Conservation (phyloP, 805 yeast genomes). For the Vanderwaltozyma yarrowii region DNA sequence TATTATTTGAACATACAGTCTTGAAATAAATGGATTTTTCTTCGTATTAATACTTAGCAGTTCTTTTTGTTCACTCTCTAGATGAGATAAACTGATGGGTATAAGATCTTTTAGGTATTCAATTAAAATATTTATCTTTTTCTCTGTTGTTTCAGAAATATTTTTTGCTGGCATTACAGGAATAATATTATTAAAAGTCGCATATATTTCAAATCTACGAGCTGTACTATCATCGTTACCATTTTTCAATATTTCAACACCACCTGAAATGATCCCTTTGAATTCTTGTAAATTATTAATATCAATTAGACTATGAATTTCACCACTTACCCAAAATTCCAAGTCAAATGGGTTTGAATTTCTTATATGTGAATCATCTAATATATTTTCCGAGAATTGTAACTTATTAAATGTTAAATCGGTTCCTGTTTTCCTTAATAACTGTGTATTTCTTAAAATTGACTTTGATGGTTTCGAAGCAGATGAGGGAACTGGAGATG, state of each 20-base stretch:
- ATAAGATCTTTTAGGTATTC: slow-evolving; percentile 10
- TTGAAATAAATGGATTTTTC: slow-evolving; percentile 22
- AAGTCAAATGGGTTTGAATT: neutral
- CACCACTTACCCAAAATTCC: slow-evolving; percentile 25
- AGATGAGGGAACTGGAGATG: slow-evolving; percentile 16
- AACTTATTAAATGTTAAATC: neutral
- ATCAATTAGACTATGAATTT: slow-evolving; percentile 18
- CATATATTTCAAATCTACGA: slow-evolving; percentile 24
- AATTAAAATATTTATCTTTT: slow-evolving; percentile 12
- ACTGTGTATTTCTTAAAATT: slow-evolving; percentile 15
- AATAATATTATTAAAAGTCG: slow-evolving; percentile 24
- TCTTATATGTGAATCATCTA: neutral
- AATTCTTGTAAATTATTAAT: slow-evolving; percentile 15
- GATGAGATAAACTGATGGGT: slow-evolving; percentile 9
- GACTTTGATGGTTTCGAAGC: slow-evolving; percentile 19
- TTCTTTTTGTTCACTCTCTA: slow-evolving; percentile 11
- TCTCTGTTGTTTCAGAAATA: slow-evolving; percentile 7
- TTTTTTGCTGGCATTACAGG: slow-evolving; percentile 7
- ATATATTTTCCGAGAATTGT: neutral
- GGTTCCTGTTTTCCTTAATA: neutral
- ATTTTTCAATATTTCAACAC: slow-evolving; percentile 12
- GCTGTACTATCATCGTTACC: slow-evolving; percentile 1
- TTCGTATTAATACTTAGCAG: slow-evolving; percentile 7
- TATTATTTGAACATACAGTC: slow-evolving; percentile 25
- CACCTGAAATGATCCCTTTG: slow-evolving; percentile 17